Evolutionary conservation across 1,284 basidiomycete genomes (phyloP), one percentile per base, ranked within the genome.

Genomic region (Bondarzewia mesenterica): DNA sequence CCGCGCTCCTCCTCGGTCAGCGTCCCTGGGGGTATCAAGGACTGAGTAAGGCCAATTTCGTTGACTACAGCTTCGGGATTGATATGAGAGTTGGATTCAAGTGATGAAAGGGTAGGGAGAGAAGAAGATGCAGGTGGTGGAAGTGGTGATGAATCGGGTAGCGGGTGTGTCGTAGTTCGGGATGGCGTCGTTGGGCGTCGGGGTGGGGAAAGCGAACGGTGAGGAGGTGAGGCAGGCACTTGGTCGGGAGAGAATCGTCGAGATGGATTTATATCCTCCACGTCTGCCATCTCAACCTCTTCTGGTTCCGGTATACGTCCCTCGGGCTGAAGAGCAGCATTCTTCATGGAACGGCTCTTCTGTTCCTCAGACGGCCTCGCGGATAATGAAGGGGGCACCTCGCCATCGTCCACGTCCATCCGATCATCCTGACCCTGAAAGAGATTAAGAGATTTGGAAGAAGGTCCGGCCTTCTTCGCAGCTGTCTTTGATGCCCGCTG

Each of bases 1-100:
- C 69, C 62, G 47, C 80, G 66, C 58, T 89, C 85, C n/a, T 75
- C 73, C 26, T 80, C 78, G 15, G 75, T 77, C 27, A 89, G 65
- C 10, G 48, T 47, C 4, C 62, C 49, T 43, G 55, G 53, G 39
- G 52, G 54, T 42, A 62, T 47, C 10, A 40, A 18, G 38, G 38
- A 18, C 38, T 18, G 38, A 18, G 7, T 7, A 61, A 15, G 40
- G 48, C 37, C 14, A 54, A 32, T 12, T 12, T 32, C n/a, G n/a
- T 7, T 41, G 21, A 36, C 43, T 21, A 46, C 53, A 3, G 42
- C 48, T 38, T 47, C 49, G 10, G 44, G 49, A 37, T 47, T 38
- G 14, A 32, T 14, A 15, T 51, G 39, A 25, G 23, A 8, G 18
- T 42, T 25, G 14, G 52, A 25, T 21, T 18, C 39, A 39, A 14